These are phyloP conservation scores for Nicotiana otophora DNA, from an alignment of 257 asterid genomes.

Conservation along the genomic window DNA sequence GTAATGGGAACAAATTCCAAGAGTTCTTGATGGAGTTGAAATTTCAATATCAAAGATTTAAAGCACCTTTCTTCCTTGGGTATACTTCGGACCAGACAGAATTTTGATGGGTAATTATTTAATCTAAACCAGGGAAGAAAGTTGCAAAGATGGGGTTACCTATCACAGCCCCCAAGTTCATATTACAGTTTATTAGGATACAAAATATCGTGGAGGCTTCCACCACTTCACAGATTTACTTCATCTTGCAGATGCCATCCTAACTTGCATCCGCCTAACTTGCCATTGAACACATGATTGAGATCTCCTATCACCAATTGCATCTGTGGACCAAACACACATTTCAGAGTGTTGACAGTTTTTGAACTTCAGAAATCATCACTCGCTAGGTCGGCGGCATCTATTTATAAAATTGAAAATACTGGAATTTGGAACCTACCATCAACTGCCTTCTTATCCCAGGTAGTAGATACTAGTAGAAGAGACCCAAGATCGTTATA, in stretches of 20 bases:
- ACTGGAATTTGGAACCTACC: not conserved
- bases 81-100: not conserved
- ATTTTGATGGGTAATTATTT: not conserved
- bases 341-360: not conserved
- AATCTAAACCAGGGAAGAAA: not conserved
- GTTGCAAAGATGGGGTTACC: not conserved
- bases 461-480: not conserved
- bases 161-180: not conserved
- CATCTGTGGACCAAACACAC: not conserved
- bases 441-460: not conserved
- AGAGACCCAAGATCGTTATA: not conserved
- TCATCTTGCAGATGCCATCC: not conserved
- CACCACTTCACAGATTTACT: not conserved
- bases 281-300: not conserved
- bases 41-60: not conserved
- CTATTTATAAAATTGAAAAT: not conserved
- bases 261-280: not conserved
- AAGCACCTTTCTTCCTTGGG: not conserved
- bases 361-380: not conserved
- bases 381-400: not conserved
- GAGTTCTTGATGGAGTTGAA: not conserved
- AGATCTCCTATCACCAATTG: not conserved
- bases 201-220: not conserved
- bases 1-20: not conserved
- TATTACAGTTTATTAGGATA: not conserved